phyloP scores from a whole-genome alignment of 2,329 filamentous ascomycete genomes.

The Hirsutella rhossiliensis region DNA sequence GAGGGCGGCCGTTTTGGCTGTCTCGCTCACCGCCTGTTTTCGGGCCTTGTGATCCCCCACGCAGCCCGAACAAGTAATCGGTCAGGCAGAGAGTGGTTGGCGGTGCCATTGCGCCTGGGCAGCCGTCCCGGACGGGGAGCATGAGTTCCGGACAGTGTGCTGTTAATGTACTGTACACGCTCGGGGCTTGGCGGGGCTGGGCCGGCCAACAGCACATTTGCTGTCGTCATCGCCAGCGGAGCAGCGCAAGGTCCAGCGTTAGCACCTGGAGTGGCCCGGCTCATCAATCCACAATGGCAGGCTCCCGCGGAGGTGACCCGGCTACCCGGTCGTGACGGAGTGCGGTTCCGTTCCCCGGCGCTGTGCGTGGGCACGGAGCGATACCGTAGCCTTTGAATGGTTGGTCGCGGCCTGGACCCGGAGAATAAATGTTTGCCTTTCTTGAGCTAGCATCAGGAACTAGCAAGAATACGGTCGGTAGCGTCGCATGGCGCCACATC shows the following conservation, averaged over 20 bases:
- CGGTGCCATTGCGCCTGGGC: background rate
- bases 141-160: no score
- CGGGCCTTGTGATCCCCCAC: no score
- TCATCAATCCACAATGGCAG: background rate
- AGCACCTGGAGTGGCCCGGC: no score
- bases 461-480: background rate
- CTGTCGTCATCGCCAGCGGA: background rate
- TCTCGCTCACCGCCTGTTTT: no score
- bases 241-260: background rate
- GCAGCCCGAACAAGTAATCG: no score
- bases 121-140: background rate
- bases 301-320: slow-evolving; percentile 3
- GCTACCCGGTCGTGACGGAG: slow-evolving; percentile 6
- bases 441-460: background rate
- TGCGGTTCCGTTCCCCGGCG: slow-evolving; percentile 9
- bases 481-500: slow-evolving; percentile 6
- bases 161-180: no score
- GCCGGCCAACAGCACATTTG: background rate
- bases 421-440: slow-evolving; percentile 3
- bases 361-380: background rate
- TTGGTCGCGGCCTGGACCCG: slow-evolving; percentile 1
- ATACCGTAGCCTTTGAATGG: slow-evolving; percentile 3
- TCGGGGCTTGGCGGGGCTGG: background rate
- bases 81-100: no score
- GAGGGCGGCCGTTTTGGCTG: no score